Percentiles rank a stretch among this genome's conserved stretches.
Evolutionary conservation across 1,284 basidiomycete genomes (phyloP).

Genomic region (Trichosporon faecale): DNA sequence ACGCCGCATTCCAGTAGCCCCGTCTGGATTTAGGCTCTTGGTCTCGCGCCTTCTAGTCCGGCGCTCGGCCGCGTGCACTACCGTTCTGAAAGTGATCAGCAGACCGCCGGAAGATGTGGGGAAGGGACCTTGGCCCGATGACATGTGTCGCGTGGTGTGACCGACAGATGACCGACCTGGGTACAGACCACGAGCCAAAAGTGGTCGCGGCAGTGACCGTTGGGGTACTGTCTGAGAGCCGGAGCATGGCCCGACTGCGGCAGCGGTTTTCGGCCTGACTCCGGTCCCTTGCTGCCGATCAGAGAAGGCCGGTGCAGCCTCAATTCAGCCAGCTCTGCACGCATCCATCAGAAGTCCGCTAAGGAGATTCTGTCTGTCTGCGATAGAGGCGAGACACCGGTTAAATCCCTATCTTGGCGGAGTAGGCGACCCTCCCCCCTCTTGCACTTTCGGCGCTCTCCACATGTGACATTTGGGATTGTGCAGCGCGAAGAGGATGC

Average conservation of each 20-base stretch:
- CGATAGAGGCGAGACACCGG: neutral
- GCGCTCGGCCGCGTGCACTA: neutral
- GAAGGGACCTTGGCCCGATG: neutral
- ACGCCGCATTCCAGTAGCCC: slow-evolving; percentile 3
- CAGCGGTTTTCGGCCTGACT: neutral
- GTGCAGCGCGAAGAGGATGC: neutral
- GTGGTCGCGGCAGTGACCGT: neutral
- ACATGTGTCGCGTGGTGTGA: neutral
- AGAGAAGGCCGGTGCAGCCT: neutral
- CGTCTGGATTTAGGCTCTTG: neutral
- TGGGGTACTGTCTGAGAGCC: neutral
- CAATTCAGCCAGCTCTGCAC: neutral
- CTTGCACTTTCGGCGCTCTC: neutral
- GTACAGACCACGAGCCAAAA: neutral
- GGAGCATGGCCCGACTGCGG: neutral
- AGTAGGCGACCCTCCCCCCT: neutral
- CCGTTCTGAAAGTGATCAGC: neutral
- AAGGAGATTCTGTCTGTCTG: neutral
- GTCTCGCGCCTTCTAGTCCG: neutral
- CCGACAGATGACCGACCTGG: neutral
- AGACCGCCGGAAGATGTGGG: neutral
- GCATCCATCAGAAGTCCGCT: no score
- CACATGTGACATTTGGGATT: neutral
- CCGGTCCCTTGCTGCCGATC: neutral
- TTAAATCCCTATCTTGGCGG: neutral